Evolutionary conservation across 352 stramenopile species (phyloP).

Genomic region (Peronospora destructor): DNA sequence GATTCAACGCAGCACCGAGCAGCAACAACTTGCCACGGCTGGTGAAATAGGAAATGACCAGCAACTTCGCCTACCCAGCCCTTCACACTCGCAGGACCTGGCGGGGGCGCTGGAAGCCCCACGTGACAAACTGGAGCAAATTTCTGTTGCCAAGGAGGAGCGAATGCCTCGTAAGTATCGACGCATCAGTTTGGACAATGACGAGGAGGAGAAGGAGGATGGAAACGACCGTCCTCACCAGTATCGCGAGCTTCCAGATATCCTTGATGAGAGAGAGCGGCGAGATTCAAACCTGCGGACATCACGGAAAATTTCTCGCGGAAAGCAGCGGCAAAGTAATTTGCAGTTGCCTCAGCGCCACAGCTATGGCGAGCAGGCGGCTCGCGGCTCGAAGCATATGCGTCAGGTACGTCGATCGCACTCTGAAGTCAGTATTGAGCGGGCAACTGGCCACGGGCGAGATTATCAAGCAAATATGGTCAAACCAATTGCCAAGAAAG

Average conservation of each 20-base stretch:
- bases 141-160: constrained; percentile 23
- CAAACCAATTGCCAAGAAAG: constrained; percentile 16
- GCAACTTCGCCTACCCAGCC: constrained; percentile 43
- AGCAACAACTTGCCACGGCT: constrained; percentile 28
- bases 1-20: constrained; percentile 61
- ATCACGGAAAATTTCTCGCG: constrained; percentile 28
- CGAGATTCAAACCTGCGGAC: constrained; percentile 34
- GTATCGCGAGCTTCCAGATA: constrained; percentile 30
- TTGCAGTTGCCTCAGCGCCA: constrained; percentile 29
- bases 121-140: constrained; percentile 18
- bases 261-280: constrained; percentile 29
- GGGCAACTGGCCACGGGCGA: constrained; percentile 14
- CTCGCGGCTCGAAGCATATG: constrained; percentile 33
- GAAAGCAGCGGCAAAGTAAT: constrained; percentile 31
- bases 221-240: constrained; percentile 24
- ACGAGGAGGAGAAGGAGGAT: constrained; percentile 65
- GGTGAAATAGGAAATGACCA: constrained; percentile 22
- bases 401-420: constrained; percentile 36
- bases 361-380: constrained; percentile 27
- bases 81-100: constrained; percentile 65
- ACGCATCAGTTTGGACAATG: constrained; percentile 54
- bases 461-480: constrained; percentile 9
- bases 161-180: constrained; percentile 46
- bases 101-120: constrained; percentile 31
- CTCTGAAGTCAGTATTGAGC: constrained; percentile 41